Evolutionary conservation across 2,329 filamentous ascomycete genomes (phyloP).

Genomic region (Penicillium sp.): DNA sequence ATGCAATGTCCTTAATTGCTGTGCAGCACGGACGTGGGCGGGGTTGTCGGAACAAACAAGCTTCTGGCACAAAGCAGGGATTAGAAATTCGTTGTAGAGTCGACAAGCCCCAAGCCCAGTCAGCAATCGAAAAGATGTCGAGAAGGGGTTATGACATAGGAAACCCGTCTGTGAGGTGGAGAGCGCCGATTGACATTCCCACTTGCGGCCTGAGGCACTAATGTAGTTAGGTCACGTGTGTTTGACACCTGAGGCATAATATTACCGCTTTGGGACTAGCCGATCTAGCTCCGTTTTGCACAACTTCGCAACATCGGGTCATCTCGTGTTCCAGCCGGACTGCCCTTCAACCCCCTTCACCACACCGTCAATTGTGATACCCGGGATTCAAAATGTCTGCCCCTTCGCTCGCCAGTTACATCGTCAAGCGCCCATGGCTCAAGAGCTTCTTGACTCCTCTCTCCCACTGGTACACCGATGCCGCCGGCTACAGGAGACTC

Average conservation of each 20-base stretch:
- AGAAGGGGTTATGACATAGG: constrained; percentile 16
- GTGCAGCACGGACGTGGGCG: constrained; percentile 33
- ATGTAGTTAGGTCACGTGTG: constrained; percentile 22
- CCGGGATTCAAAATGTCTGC: constrained; percentile 62
- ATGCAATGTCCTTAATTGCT: constrained; percentile 30
- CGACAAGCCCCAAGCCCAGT: constrained; percentile 25
- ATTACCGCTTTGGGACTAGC: constrained; percentile 32
- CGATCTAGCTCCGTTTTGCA: constrained; percentile 41
- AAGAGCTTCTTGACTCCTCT: constrained; percentile 75
- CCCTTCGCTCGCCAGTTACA: constrained; percentile 71
- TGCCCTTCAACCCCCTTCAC: constrained; percentile 31
- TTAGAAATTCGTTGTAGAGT: constrained; percentile 22
- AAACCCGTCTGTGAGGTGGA: constrained; percentile 30
- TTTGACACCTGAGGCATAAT: constrained; percentile 19
- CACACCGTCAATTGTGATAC: constrained; percentile 35
- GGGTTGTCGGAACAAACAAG: constrained; percentile 26
- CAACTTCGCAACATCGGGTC: constrained; percentile 42
- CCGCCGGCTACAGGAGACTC: constrained; percentile 88
- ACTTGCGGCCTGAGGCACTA: constrained; percentile 27
- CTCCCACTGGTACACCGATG: constrained; percentile 84
- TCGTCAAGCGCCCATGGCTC: constrained; percentile 85
- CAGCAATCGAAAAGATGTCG: constrained; percentile 12
- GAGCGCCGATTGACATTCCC: constrained; percentile 18
- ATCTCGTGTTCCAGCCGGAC: constrained; percentile 37
- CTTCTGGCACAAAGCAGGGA: constrained; percentile 29